Evolutionary conservation across 805 yeast genomes (phyloP).

Genomic region (Teunomyces barrocoloradensis): DNA sequence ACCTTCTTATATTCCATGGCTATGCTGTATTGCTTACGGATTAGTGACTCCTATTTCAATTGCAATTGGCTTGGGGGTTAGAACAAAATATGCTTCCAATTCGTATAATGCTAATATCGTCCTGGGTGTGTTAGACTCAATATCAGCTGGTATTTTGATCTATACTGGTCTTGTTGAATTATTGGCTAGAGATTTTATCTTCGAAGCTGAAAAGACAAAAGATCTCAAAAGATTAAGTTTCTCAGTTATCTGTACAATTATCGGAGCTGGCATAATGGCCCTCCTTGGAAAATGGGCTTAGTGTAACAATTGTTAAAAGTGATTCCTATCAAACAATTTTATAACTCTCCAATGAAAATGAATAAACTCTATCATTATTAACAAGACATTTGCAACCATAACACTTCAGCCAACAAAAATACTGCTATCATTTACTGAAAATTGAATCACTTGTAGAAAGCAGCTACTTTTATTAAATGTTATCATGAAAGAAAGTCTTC

Average conservation of each 20-base stretch:
- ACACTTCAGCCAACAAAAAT: too few species aligned
- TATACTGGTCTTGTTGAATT: constrained; percentile 33
- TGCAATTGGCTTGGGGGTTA: constrained; percentile 31
- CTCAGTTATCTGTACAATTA: constrained; percentile 15
- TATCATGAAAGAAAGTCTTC: too few species aligned
- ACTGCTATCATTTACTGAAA: too few species aligned
- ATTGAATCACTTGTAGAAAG: too few species aligned
- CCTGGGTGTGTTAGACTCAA: constrained; percentile 31
- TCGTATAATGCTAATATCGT: constrained; percentile 28
- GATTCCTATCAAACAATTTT: too few species aligned
- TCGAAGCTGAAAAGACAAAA: constrained; percentile 19
- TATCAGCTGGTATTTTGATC: constrained; percentile 33
- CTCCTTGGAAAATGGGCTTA: constrained; percentile 34
- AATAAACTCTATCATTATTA: too few species aligned
- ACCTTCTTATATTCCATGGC: background rate
- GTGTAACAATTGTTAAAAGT: background rate
- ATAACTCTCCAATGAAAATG: too few species aligned
- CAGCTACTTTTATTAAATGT: too few species aligned
- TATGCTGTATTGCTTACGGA: background rate
- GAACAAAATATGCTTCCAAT: constrained; percentile 26
- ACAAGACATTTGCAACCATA: too few species aligned
- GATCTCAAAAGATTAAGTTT: constrained; percentile 11
- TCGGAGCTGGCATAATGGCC: constrained; percentile 29
- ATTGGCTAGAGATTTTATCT: constrained; percentile 30
- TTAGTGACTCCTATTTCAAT: constrained; percentile 29